Evolutionary conservation across 2,329 filamentous ascomycete genomes (phyloP).

Genomic region (Scytalidium sp.): DNA sequence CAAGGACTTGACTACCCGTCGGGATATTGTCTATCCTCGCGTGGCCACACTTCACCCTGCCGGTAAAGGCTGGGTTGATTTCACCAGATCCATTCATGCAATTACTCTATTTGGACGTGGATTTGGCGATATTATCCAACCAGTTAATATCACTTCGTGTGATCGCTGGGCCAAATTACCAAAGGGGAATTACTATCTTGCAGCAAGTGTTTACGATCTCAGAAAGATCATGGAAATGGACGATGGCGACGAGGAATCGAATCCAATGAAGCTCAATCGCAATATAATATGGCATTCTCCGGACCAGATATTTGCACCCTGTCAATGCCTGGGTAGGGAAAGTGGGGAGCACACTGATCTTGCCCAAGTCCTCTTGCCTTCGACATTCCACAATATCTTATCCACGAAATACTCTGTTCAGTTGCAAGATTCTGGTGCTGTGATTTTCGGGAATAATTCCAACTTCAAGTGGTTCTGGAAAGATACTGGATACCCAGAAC

Average conservation of each 20-base stretch:
- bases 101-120: constrained; percentile 24
- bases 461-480: constrained; percentile 4
- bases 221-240: constrained; percentile 23
- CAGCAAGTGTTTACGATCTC: constrained; percentile 22
- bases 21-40: constrained; percentile 15
- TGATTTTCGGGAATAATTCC: constrained; percentile 2
- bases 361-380: constrained; percentile 2
- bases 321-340: constrained; percentile 15
- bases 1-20: constrained; percentile 16
- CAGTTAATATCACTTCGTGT: constrained; percentile 19
- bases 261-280: constrained; percentile 12
- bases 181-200: constrained; percentile 25
- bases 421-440: constrained; percentile 2
- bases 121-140: constrained; percentile 25
- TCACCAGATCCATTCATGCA: constrained; percentile 2
- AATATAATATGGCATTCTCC: constrained; percentile 16
- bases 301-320: constrained; percentile 12
- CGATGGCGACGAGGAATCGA: constrained; percentile 15
- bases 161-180: constrained; percentile 25
- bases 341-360: background rate
- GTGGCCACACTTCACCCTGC: constrained; percentile 7
- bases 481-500: constrained; percentile 1
- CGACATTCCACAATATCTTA: background rate
- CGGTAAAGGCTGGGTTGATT: constrained; percentile 6
- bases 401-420: background rate